Conservation (phyloP, 1,139 yeast species). For the Yamadazyma dushanensis region DNA sequence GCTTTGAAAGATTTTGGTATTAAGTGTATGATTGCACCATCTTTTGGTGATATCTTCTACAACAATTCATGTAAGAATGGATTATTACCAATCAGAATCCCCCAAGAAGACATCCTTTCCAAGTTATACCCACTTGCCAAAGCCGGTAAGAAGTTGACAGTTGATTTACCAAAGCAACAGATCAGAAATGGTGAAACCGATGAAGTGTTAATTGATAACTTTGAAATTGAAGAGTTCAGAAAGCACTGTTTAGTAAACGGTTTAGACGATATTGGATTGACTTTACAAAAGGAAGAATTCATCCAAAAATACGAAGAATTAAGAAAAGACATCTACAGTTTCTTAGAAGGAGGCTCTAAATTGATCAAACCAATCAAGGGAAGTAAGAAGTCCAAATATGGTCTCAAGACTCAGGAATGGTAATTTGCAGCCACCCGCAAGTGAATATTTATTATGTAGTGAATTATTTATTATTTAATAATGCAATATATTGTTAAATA, state of each 20-base stretch:
- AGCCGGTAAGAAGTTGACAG: slow-evolving; percentile 67
- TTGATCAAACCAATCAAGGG: slow-evolving; percentile 68
- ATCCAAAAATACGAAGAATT: slow-evolving; percentile 71
- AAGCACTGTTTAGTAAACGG: slow-evolving; percentile 94
- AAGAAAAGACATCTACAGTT: slow-evolving; percentile 80
- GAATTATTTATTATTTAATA: neutral
- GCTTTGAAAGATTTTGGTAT: slow-evolving; percentile 97
- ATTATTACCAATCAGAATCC: slow-evolving; percentile 83
- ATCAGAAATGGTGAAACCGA: slow-evolving; percentile 66
- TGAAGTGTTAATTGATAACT: slow-evolving; percentile 73
- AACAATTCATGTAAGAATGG: slow-evolving; percentile 97
- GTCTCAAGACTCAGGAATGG: slow-evolving; percentile 81
- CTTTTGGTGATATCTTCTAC: slow-evolving; percentile 97
- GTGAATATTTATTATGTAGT: slow-evolving; percentile 4
- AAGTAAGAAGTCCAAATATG: slow-evolving; percentile 66
- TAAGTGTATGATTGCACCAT: slow-evolving; percentile 92
- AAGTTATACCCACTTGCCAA: slow-evolving; percentile 80
- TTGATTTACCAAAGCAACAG: slow-evolving; percentile 85
- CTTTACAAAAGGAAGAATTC: slow-evolving; percentile 82
- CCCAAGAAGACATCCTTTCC: slow-evolving; percentile 66
- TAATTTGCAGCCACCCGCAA: slow-evolving; percentile 27
- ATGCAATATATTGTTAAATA: neutral
- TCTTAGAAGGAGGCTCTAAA: slow-evolving; percentile 84
- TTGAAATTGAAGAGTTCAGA: slow-evolving; percentile 88
- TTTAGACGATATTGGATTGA: slow-evolving; percentile 93